Evolutionary conservation across 768 basidiomycete species (phyloP).

Genomic region (Russula ochroleuca): DNA sequence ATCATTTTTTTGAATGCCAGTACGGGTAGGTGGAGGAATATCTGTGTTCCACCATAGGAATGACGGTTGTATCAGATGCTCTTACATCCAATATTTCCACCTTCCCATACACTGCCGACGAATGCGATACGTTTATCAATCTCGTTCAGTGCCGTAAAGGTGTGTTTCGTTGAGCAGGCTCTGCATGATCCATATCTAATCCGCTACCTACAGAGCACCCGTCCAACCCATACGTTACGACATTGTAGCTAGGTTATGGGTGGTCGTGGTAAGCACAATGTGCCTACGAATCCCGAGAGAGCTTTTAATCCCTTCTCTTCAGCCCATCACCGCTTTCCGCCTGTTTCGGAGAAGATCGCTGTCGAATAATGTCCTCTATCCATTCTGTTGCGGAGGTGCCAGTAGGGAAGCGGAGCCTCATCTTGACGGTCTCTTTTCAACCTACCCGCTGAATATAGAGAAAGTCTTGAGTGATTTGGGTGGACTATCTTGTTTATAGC

Average conservation of each 20-base stretch:
- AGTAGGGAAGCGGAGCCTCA: not conserved
- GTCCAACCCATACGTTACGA: not conserved
- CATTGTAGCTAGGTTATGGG: conserved; percentile 11
- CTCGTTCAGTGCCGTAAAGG: conserved; percentile 7
- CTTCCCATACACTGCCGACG: conserved; percentile 16
- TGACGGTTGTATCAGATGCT: not conserved
- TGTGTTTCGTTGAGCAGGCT: not conserved
- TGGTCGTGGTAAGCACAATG: conserved; percentile 3
- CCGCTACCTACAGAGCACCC: not conserved
- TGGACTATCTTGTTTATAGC: conserved; percentile 1
- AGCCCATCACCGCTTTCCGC: conserved; percentile 19
- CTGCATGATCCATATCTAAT: not conserved
- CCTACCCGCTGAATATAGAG: conserved; percentile 2
- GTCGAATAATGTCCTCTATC: conserved; percentile 2
- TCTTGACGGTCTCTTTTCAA: conserved; percentile 9
- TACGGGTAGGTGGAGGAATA: not conserved
- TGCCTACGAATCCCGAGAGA: not conserved
- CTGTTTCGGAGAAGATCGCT: conserved; percentile 11
- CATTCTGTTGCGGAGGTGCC: conserved; percentile 6
- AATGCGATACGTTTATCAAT: not conserved
- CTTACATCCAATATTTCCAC: conserved; percentile 8
- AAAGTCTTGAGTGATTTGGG: conserved; percentile 5
- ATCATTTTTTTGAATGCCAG: conserved; percentile 1
- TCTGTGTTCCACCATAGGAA: too few relatives aligned
- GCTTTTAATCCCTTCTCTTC: not conserved